Base-by-base conservation (phyloP, 208 protist genomes). In the Acanthamoeba culbertsoni region DNA sequence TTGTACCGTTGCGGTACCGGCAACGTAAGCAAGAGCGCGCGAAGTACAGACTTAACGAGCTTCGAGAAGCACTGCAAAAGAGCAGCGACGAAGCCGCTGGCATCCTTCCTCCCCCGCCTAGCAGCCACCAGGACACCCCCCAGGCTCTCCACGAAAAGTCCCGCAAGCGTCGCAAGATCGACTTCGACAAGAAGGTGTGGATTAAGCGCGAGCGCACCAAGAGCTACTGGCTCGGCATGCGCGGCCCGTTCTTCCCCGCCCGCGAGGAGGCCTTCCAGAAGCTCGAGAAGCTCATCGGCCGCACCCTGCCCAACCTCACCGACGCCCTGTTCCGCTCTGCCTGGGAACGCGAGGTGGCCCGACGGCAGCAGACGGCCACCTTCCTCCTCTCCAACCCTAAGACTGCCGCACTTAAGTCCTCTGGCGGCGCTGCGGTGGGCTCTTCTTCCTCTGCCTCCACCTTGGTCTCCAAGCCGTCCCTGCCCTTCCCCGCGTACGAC, bases 111-210 rank as follows among this genome's bases (percentile, higher is more conserved):
- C 71, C 71, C 14, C 71, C 71, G 2, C 71, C 71, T 2, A n/a
- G 26, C 48, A 8, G 18, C 48, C 59, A 65, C 28, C 28, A 65
- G 6, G 59, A 26, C 16, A 20, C 40, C 10, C 68, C 33, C 10
- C 14, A 6, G 37, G 18, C 33, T 7, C 0, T 26, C 10, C 68
- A 18, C 12, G 37, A 77, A 20, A 42, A 77, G 68, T 46, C 71
- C 5, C 71, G 71, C 45, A 82, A 82, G 43, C 16, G 45, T 37
- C 71, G 71, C 71, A 82, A 55, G 71, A 82, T 82, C 40, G 42
- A 82, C 26, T 82, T 82, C 71, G 71, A 82, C 45, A 82, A 82
- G 71, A 82, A 82, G 45, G 71, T 43, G 42, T 82, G 71, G 71
- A 82, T 3, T n/a, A 31, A 35, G 45, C 71, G 71, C 42, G 71